Base-by-base conservation (phyloP, 2,329 filamentous ascomycete genomes). In the Neoscytalidium dimidiatum region DNA sequence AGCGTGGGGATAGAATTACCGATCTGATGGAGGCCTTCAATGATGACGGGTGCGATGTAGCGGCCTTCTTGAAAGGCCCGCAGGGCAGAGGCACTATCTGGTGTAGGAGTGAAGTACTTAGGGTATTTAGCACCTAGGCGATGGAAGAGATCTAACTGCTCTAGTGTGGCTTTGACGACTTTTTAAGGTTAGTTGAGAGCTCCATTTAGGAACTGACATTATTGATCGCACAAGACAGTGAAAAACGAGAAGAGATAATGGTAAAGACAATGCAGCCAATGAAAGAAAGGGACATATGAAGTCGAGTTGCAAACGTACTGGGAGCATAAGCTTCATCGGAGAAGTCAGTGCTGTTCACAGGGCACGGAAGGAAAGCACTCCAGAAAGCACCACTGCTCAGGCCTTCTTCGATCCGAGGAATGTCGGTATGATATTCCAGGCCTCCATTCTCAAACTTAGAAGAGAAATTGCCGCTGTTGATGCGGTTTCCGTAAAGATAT, bases 311-410 rank as follows among this genome's bases (percentile, higher is more conserved):
- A 6, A 9, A 71, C 84, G 74, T 78, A 91, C 89, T 89, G 7
- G 83, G 76, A 5, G 85, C 86, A 73, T 94, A 94, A 72, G 88
- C 90, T 62, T 83, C 85, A 71, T 93, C 85, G 0, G 90, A 90
- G 72, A 92, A 93, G 76, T 96, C 88, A 4, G 84, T 84, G 52
- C 86, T 87, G 71, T 94, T 87, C 11, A 78, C 76, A 0, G 94
- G 93, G 73, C 94, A 97, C 0, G 86, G 86, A 44, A 90, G 87
- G 71, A 85, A 98, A 9, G 95, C 92, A 74, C 90, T 94, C 94
- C 94, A 97, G 75, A 97, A 97, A n/a, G 91, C 89, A 64, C 93
- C 94, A 43, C 93, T 93, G 67, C 90, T 87, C 69, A 84, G 83
- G 1, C 94, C 93, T 57, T 86, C 77, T 38, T 85, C 83, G 53